Base-by-base conservation (phyloP, 495 filamentous ascomycete genomes). In the Annulohypoxylon maeteangense region DNA sequence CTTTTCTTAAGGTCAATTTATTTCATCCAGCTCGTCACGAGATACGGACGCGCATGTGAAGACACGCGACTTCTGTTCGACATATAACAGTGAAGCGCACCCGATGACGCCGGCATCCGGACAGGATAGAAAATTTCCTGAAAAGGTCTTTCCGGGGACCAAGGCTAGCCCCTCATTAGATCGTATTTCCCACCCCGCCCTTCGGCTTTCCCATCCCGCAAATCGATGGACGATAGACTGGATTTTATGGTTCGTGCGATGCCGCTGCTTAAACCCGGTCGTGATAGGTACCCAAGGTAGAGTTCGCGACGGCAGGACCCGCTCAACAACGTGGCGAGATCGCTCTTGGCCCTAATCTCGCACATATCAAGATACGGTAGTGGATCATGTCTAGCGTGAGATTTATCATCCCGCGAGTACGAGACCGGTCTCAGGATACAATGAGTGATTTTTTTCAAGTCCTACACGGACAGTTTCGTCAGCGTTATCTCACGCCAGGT, bases 181-280 rank as follows among this genome's bases (percentile, higher is more conserved):
- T 47, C 62, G 23, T 65, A 42, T 34, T 25, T 54, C 36, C 27
- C 16, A 38, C 31, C 34, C 64, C 69, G 57, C 68, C 58, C 40
- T 25, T 72, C 69, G 68, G 68, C 68, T 71, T 71, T 62, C 63
- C 68, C 63, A 71, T 59, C 63, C 57, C 47, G 68, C 56, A 51
- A 67, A 23, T 14, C 40, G 32, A 59, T 32, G 22, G 57, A 57
- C 31, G 44, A 62, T 10, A 34, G 34, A 42, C 61, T 40, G 20
- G 23, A 62, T 57, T 45, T 29, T 48, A 4, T n/a, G 25, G 62
- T 51, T 62, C 51, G 51, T 56, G 31, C 42, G 38, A 48, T 62
- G 53, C 38, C 62, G 51, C 51, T 57, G 29, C 12, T 44, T 38
- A 55, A 62, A 54, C 16, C 50, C 29, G 53, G 29, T 34, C 42